Evolutionary conservation across 108 stramenopile genomes (phyloP), one percentile per base, ranked within the genome.

Genomic region (Cyclotella atomus): DNA sequence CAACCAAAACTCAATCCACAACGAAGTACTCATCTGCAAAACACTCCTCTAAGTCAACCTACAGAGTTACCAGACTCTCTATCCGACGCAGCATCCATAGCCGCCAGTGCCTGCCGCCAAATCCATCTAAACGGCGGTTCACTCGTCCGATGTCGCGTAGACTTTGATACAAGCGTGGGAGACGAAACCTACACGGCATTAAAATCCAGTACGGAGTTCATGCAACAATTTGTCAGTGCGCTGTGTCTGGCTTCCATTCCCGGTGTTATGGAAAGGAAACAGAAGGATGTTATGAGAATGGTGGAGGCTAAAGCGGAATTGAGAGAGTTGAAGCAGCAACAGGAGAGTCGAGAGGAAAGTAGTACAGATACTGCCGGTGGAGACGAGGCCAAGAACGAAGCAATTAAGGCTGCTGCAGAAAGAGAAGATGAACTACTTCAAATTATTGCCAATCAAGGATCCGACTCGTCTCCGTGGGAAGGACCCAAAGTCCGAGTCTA

Each of bases 131-230:
- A 41, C 1, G 59, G 75, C 6, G 88, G 87, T 0, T 33, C 86
- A 0, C 43, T 77, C 73, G 76, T 68, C 7, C 88, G 92, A 15
- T 94, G 92, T 46, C 87, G 92, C 9, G 89, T 94, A n/a, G 95
- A 96, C 76, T 96, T 97, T 85, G 96, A 96, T 68, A 97, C 97
- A 6, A 81, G 79, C 32, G 87, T 87, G 0, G 97, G 97, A 0
- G 97, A 97, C 70, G 95, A 94, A 70, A 97, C 96, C 0, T 97
- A 88, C 75, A 95, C 96, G 10, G 75, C 84, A 45, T 82, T 97
- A 21, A 97, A 97, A 71, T 56, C 76, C 9, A 88, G 87, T 64
- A 84, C 94, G 4, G 90, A 91, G 60, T 95, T 97, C 71, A 95
- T 95, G 86, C 88, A 93, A 73, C 82, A 88, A 28, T 86, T 93